Percentiles rank a stretch among this genome's conserved stretches.
Conservation (phyloP, 352 stramenopile genomes). For the Pythium aristosporum region DNA sequence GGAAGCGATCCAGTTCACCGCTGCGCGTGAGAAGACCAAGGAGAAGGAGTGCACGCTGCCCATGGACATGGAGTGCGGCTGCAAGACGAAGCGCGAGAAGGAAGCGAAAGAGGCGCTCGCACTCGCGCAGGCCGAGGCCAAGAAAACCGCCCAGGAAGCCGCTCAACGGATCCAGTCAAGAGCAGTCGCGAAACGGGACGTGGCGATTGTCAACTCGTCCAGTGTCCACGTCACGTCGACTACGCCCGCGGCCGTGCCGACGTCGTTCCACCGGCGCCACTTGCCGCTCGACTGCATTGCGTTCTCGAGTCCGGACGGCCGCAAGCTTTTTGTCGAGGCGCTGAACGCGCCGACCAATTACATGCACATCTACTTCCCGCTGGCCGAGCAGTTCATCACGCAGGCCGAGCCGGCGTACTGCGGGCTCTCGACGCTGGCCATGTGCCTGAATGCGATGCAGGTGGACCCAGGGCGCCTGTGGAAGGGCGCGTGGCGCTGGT, state of each 20-base stretch:
- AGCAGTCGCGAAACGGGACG: neutral
- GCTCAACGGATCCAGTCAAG: conserved; percentile 47
- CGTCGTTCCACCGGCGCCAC: conserved; percentile 82
- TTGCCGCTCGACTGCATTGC: conserved; percentile 78
- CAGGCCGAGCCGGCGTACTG: conserved; percentile 93
- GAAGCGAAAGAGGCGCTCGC: conserved; percentile 19
- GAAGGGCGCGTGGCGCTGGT: conserved; percentile 83
- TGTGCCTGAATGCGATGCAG: conserved; percentile 76
- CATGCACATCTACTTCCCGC: conserved; percentile 92
- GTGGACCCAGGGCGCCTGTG: conserved; percentile 75
- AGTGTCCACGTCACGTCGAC: conserved; percentile 5
- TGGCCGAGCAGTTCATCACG: conserved; percentile 89
- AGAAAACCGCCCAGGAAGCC: conserved; percentile 10
- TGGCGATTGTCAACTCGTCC: conserved; percentile 18
- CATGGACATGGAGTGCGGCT: conserved; percentile 32
- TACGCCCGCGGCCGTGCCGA: conserved; percentile 38
- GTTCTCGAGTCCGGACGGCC: conserved; percentile 84
- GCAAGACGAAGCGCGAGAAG: conserved; percentile 30
- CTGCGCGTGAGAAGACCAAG: neutral
- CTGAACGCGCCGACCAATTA: conserved; percentile 48
- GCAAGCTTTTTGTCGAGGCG: conserved; percentile 81
- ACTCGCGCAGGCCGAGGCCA: conserved; percentile 21
- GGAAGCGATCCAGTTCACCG: conserved; percentile 15
- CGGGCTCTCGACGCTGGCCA: conserved; percentile 80
- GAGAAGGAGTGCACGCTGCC: conserved; percentile 27